Percentiles rank a stretch among this genome's conserved stretches.
These are phyloP conservation scores for Nigrograna mackinnonii DNA, from an alignment of 2,329 filamentous ascomycete genomes.

Conservation along the genomic window DNA sequence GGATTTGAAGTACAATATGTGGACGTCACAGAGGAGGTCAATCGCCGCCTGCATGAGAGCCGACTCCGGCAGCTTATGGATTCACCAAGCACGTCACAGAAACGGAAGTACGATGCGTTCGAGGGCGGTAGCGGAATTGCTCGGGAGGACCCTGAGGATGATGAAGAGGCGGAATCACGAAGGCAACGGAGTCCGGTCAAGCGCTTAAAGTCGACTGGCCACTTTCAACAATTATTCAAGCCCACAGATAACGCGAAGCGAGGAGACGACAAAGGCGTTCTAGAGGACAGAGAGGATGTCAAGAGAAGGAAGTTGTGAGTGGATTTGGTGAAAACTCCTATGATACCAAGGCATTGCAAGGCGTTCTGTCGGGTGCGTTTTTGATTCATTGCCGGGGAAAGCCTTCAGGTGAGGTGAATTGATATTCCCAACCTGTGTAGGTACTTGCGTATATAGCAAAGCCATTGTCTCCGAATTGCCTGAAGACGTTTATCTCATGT, in stretches of 20 bases:
- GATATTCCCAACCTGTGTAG: no score
- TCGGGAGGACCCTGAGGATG: no score
- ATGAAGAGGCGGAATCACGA: slow-evolving; percentile 8
- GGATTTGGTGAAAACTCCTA: no score
- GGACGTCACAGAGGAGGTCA: slow-evolving; percentile 38
- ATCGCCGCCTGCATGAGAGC: slow-evolving; percentile 30
- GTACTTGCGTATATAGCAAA: no score
- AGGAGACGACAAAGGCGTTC: not conserved
- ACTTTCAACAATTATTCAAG: not conserved
- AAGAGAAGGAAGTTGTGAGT: slow-evolving; percentile 2
- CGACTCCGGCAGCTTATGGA: slow-evolving; percentile 34
- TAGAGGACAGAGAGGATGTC: not conserved
- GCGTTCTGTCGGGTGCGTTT: no score
- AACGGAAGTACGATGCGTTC: slow-evolving; percentile 33
- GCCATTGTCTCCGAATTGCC: no score
- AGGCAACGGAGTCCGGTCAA: not conserved
- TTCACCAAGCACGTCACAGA: slow-evolving; percentile 34
- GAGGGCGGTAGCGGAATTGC: no score
- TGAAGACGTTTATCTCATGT: no score
- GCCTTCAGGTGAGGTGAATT: no score
- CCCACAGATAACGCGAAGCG: not conserved
- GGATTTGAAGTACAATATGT: slow-evolving; percentile 28
- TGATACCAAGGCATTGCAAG: no score
- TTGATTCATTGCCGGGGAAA: no score
- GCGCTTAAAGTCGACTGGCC: not conserved